Conservation (phyloP, 2,329 filamentous ascomycete genomes). For the Botryotinia narcissicola region DNA sequence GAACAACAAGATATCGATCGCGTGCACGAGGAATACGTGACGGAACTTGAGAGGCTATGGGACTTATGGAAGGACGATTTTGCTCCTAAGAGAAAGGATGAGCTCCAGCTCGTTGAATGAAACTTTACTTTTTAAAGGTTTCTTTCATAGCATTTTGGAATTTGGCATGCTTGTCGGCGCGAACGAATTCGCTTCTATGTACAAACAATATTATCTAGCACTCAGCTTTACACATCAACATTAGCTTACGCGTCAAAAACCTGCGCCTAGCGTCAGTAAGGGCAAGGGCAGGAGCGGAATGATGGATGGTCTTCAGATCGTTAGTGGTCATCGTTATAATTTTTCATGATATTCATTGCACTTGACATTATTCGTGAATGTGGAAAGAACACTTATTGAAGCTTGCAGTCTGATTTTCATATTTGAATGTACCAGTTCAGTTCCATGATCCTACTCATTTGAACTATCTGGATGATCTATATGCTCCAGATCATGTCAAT, state of each 20-base stretch:
- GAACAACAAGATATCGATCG: constrained; percentile 74
- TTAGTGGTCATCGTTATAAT: background rate
- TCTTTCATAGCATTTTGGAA: background rate
- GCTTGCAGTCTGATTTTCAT: background rate
- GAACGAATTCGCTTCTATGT: background rate
- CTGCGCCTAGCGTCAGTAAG: background rate
- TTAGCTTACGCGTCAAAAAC: background rate
- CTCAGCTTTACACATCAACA: background rate
- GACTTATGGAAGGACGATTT: constrained; percentile 76
- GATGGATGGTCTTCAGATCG: too few species aligned
- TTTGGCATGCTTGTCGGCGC: background rate
- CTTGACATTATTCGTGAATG: background rate
- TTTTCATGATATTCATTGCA: background rate
- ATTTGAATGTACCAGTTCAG: background rate
- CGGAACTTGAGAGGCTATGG: constrained; percentile 72
- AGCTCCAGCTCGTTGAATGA: constrained; percentile 65
- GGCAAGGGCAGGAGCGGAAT: background rate
- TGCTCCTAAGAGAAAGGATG: constrained; percentile 58
- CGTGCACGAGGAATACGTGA: constrained; percentile 75
- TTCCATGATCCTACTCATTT: background rate
- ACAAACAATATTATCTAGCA: background rate
- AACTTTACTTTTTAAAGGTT: background rate
- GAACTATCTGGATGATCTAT: background rate
- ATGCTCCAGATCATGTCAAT: background rate
- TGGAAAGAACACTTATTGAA: background rate